These are phyloP conservation scores for Lasiosphaeris hirsuta DNA, from an alignment of 495 filamentous ascomycete genomes.

Conservation along the genomic window DNA sequence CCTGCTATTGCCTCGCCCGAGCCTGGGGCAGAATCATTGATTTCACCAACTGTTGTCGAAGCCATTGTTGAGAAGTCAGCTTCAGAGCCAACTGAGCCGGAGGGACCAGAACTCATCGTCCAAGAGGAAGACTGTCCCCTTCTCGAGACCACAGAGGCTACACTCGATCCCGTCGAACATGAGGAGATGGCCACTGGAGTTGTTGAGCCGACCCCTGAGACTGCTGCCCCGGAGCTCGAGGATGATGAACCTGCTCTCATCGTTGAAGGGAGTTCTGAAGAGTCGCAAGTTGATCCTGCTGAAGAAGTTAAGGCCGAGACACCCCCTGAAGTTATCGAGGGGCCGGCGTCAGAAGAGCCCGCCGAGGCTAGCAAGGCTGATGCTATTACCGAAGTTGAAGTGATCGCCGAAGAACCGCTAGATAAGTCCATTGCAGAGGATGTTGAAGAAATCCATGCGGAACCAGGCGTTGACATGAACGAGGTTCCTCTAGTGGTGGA, in stretches of 20 bases:
- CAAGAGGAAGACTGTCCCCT: not conserved
- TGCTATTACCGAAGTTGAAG: not conserved
- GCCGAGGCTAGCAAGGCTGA: not conserved
- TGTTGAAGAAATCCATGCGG: constrained; percentile 3
- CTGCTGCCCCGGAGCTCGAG: not conserved
- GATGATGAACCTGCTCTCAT: too few relatives aligned
- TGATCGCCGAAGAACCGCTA: not conserved
- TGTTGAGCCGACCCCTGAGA: constrained; percentile 11
- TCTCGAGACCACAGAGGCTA: not conserved
- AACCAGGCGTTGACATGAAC: not conserved
- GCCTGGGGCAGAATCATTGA: too few relatives aligned
- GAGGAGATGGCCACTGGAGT: not conserved
- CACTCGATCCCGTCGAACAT: not conserved
- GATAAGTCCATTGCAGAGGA: not conserved
- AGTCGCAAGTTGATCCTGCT: too few relatives aligned
- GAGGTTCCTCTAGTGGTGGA: not conserved
- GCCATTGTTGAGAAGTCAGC: not conserved
- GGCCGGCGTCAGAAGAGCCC: not conserved
- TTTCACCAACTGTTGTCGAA: too few relatives aligned
- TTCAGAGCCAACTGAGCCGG: not conserved
- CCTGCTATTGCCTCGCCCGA: too few relatives aligned
- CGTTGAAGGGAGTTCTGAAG: too few relatives aligned
- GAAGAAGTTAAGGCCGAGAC: too few relatives aligned
- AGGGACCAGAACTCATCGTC: not conserved
- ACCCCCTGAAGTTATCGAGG: too few relatives aligned